A percentile compares a stretch with the other conserved stretches of the same genome.
These are phyloP conservation scores for Tremellales sp. DNA, from an alignment of 1,284 basidiomycete species.

Conservation along the genomic window DNA sequence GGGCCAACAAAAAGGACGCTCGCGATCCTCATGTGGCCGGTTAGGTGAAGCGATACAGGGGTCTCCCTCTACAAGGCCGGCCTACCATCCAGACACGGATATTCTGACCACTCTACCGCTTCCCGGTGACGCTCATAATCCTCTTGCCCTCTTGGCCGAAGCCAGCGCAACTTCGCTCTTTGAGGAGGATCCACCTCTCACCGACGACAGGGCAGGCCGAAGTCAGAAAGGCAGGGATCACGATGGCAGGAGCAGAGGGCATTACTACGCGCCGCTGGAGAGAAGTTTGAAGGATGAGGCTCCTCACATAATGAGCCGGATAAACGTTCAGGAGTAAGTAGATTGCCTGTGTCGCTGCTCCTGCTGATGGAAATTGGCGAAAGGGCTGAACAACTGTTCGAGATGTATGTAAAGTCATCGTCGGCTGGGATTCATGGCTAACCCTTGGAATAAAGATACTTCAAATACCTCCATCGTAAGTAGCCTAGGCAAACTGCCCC, in stretches of 20 bases:
- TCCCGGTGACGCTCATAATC: slow-evolving; percentile 29
- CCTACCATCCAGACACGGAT: too few species aligned
- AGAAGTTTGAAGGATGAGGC: slow-evolving; percentile 26
- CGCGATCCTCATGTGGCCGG: background rate
- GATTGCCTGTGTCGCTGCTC: background rate
- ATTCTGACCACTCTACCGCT: slow-evolving; percentile 28
- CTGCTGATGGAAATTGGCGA: background rate
- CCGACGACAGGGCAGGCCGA: background rate
- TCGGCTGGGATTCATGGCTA: slow-evolving; percentile 1
- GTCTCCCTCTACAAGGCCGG: background rate
- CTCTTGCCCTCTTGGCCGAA: slow-evolving; percentile 29
- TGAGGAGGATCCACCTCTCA: background rate
- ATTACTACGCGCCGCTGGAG: slow-evolving; percentile 29
- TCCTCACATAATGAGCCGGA: slow-evolving; percentile 30
- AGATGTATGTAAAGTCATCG: too few species aligned
- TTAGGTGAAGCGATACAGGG: background rate
- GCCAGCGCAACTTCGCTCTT: slow-evolving; percentile 9
- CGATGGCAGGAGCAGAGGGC: slow-evolving; percentile 7
- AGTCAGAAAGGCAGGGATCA: background rate
- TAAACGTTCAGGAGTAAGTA: slow-evolving; percentile 28
- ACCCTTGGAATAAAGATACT: too few species aligned
- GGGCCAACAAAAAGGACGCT: slow-evolving; percentile 5
- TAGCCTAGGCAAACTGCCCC: too few species aligned
- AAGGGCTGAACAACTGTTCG: slow-evolving; percentile 33
- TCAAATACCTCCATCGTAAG: slow-evolving; percentile 30